Conservation (phyloP, 371 early-diverging fungal genomes). For the Enterocytospora artemiae region DNA sequence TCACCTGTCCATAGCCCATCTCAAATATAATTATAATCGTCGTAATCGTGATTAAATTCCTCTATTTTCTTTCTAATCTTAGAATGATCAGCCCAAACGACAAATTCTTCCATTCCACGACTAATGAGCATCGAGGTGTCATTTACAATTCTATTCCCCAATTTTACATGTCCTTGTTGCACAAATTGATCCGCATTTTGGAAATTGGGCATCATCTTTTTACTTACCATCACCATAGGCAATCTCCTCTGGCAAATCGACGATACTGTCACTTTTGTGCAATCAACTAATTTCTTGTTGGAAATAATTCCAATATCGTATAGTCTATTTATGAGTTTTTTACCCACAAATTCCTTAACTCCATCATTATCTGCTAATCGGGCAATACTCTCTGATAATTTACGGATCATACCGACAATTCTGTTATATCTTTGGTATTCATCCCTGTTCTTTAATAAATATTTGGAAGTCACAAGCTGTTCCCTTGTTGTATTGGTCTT, state of each 20-base stretch:
- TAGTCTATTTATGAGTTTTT: slow-evolving; percentile 72
- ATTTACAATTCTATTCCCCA: slow-evolving; percentile 61
- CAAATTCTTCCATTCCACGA: slow-evolving; percentile 85
- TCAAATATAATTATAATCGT: slow-evolving; percentile 34
- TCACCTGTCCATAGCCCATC: no score
- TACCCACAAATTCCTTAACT: slow-evolving; percentile 66
- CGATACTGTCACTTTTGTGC: slow-evolving; percentile 75
- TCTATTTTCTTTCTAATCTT: slow-evolving; percentile 91
- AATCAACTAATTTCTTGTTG: slow-evolving; percentile 70
- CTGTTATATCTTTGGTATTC: slow-evolving; percentile 85
- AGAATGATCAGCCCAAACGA: slow-evolving; percentile 91
- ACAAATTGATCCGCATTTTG: slow-evolving; percentile 80
- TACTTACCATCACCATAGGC: slow-evolving; percentile 78
- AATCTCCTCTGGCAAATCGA: slow-evolving; percentile 73
- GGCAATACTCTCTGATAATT: slow-evolving; percentile 73
- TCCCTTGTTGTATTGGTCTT: slow-evolving; percentile 75
- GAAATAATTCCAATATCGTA: slow-evolving; percentile 78
- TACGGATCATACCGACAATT: slow-evolving; percentile 72
- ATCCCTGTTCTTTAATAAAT: slow-evolving; percentile 78
- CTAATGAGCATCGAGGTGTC: slow-evolving; percentile 41
- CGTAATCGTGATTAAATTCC: slow-evolving; percentile 60
- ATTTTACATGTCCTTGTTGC: slow-evolving; percentile 80
- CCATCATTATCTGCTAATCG: slow-evolving; percentile 77
- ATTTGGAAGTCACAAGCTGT: slow-evolving; percentile 75
- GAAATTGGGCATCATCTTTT: slow-evolving; percentile 87